Evolutionary conservation across 2,329 filamentous ascomycete species (phyloP), one percentile per base, ranked within the genome.

Genomic region (Exophiala sp.): DNA sequence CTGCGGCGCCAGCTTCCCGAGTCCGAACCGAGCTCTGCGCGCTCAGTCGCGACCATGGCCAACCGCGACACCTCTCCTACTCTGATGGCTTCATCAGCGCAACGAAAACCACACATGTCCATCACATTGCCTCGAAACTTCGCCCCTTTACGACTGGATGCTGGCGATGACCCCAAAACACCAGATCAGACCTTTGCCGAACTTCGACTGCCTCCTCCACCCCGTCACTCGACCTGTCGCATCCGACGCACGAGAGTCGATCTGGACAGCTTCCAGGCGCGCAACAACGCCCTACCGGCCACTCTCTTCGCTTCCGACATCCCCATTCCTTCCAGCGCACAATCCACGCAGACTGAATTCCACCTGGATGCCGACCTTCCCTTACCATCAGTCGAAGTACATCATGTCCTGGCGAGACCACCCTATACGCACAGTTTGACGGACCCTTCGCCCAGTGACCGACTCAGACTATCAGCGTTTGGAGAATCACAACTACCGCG

Each of bases 91-190:
- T 58, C 53, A 16, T 55, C 52, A 11, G 63, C 67, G 55, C 62
- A 65, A 52, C 65, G 65, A 58, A 67, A 65, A 52, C 60, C 62
- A 45, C 66, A 65, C 16, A 63, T 72, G 45, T 73, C 71, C 50
- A 70, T 69, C 46, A 73, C 71, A 19, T 60, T 73, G 21, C 71
- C 71, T 22, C 72, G 73, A 56, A 71, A 72, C 60, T 73, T 73
- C 59, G 71, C 68, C 9, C 59, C 59, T 16, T 34, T 59, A 21
- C 70, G 70, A 42, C 63, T 68, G 44, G 65, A 66, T 42, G 58
- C 60, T 43, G 58, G 60, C 35, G 64, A 64, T 24, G 64, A 65
- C 48, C 71, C 71, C 19, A 70, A 61, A 56, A 73, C 71, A 13
- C 71, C 71, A 50, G 66, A 72, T 53, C 70, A 67, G 52, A 61